Percentiles rank a stretch among this genome's conserved stretches.
phyloP scores from a whole-genome alignment of 805 yeast genomes.

The Myxozyma neotropica region DNA sequence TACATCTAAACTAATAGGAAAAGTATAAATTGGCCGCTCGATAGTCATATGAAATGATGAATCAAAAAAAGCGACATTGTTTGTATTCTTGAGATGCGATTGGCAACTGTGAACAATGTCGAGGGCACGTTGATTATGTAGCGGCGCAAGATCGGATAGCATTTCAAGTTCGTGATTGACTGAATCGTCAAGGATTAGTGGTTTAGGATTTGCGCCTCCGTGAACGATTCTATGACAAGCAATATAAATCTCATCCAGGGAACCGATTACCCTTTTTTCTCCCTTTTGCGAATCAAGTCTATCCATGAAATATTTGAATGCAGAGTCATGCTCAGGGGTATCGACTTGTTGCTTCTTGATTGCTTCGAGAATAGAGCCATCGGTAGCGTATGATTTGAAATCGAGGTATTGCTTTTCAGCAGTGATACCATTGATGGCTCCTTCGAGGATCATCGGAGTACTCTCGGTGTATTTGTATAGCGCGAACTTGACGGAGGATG shows the following conservation, averaged over 20 bases:
- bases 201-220: constrained; percentile 30
- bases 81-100: constrained; percentile 10
- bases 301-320: constrained; percentile 29
- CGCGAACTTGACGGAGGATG: constrained; percentile 35
- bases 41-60: constrained; percentile 33
- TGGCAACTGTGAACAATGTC: constrained; percentile 34
- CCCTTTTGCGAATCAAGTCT: constrained; percentile 17
- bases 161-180: constrained; percentile 31
- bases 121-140: constrained; percentile 34
- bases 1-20: constrained; percentile 28
- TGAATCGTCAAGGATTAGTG: constrained; percentile 26
- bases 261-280: constrained; percentile 11
- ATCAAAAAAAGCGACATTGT: constrained; percentile 33
- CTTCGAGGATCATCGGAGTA: constrained; percentile 23
- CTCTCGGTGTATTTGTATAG: constrained; percentile 14
- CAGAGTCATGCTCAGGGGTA: constrained; percentile 30
- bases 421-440: constrained; percentile 29
- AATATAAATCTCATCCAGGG: constrained; percentile 19
- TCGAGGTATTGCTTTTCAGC: constrained; percentile 20
- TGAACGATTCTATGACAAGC: constrained; percentile 34
- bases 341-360: constrained; percentile 40
- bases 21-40: constrained; percentile 29
- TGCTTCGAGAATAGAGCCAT: constrained; percentile 50
- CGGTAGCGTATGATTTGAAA: constrained; percentile 38
- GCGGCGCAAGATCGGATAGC: constrained; percentile 34